Evolutionary conservation across 2,329 filamentous ascomycete species (phyloP), one percentile per base, ranked within the genome.

Genomic region (Alternaria infectoria): DNA sequence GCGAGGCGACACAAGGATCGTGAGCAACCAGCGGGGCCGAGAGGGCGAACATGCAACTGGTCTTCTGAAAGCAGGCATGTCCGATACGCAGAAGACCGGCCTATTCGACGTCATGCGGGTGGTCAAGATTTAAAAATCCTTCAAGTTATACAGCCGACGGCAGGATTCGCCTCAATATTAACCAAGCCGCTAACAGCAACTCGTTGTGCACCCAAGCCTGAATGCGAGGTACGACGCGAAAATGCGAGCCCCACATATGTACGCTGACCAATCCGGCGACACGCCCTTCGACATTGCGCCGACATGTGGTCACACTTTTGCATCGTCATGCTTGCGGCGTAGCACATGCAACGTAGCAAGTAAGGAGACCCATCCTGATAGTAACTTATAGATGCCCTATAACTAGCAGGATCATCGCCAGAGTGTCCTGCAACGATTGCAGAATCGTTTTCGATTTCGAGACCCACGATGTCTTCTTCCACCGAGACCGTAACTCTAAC

Each of bases 21-120:
- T 84, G 49, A 80, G 78, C 47, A 85, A 85, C 60, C 83, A 84
- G 66, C 72, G 82, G 44, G 82, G 83, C 2, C 80, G 82, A 67
- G 76, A 69, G n/a, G 68, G 69, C 2, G 73, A 75, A 47, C 65
- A 74, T 21, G 69, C 68, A 6, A 76, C 70, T 2, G 74, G 73
- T 0, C 13, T 75, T 21, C 28, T 75, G 46, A 68, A 65, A 28
- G 73, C 76, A 51, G 70, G 69, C 6, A 64, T 75, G 49, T 67
- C 66, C n/a, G 70, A 74, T 23, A 74, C 72, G 59, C 72, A 74
- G 26, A 74, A 73, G 54, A 52, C 59, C 4, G 72, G 69, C 13
- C 25, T 74, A 7, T 76, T 76, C 47, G 74, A 77, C 46, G 73
- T 76, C 11, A 74, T 69, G 61, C 72, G 66, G 15, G 64, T 74